These are phyloP conservation scores for Syzygium aqueum DNA, from an alignment of 345 rosid genomes.

Conservation along the genomic window DNA sequence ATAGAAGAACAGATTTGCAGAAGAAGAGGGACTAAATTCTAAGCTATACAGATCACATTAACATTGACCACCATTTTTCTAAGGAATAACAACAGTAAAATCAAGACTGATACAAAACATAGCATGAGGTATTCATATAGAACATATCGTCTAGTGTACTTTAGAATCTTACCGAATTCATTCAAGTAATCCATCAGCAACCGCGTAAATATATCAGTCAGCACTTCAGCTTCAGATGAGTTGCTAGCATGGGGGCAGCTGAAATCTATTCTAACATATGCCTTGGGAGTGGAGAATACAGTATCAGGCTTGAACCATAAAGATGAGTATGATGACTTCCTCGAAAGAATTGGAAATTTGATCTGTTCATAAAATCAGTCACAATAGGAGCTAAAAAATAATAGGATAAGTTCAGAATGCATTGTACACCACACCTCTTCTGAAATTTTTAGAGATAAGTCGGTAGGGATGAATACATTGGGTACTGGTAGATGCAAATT, in stretches of 20 bases:
- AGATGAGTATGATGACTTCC: conserved; percentile 54
- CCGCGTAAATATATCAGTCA: conserved; percentile 58
- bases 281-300: conserved; percentile 70
- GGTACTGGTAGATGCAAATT: conserved; percentile 60
- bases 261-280: conserved; percentile 71
- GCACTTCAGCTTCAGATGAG: conserved; percentile 80
- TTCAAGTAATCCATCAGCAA: conserved; percentile 84
- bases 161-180: conserved; percentile 65
- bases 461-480: conserved; percentile 79
- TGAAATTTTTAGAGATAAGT: conserved; percentile 58
- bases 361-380: conserved; percentile 36
- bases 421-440: conserved; percentile 39
- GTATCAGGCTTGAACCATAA: conserved; percentile 91
- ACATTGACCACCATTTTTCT: background rate
- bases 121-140: background rate
- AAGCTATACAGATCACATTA: background rate
- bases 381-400: background rate
- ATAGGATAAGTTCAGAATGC: background rate
- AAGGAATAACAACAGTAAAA: background rate
- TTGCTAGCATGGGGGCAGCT: conserved; percentile 61
- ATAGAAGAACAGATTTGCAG: background rate
- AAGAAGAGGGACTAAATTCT: background rate
- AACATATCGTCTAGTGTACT: background rate
- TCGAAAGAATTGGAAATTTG: conserved; percentile 45
- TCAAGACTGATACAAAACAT: background rate